A percentile compares a stretch with the other conserved stretches of the same genome.
phyloP scores from a whole-genome alignment of 2,329 filamentous ascomycete genomes.

The Pseudogymnoascus sp. region DNA sequence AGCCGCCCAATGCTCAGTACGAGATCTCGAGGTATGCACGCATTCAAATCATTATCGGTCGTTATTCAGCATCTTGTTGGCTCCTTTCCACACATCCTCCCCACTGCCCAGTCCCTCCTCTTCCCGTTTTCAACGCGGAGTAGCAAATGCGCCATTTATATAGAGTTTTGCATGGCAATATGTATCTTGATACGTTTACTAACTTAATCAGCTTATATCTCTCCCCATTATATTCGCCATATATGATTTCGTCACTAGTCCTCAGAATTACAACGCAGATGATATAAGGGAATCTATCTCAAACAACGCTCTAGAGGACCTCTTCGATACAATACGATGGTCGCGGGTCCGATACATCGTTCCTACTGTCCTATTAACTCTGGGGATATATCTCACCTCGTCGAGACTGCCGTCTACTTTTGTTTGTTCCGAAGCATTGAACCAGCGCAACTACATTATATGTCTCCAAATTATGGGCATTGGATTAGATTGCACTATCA shows the following conservation, averaged over 20 bases:
- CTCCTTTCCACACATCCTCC: neutral
- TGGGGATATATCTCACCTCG: conserved; percentile 4
- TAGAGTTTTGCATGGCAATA: neutral
- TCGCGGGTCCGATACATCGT: conserved; percentile 13
- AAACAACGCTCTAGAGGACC: conserved; percentile 12
- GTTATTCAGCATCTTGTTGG: neutral
- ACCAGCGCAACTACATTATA: neutral
- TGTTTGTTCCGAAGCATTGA: conserved; percentile 2
- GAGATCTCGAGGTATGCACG: conserved; percentile 10
- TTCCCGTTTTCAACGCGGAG: neutral
- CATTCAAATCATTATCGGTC: neutral
- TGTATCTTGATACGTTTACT: neutral
- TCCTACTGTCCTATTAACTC: conserved; percentile 10
- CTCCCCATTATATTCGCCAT: conserved; percentile 12
- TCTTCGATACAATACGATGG: conserved; percentile 8
- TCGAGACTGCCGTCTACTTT: neutral
- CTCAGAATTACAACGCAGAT: neutral
- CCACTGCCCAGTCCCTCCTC: neutral
- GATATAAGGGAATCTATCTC: conserved; percentile 11
- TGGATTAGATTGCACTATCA: conserved; percentile 10
- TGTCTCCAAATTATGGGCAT: conserved; percentile 9
- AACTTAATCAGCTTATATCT: neutral
- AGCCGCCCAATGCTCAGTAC: neutral
- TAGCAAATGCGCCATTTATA: neutral
- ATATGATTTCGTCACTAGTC: conserved; percentile 8